phyloP scores from a whole-genome alignment of 305 asterid species.

The Fraxinus latifolia region DNA sequence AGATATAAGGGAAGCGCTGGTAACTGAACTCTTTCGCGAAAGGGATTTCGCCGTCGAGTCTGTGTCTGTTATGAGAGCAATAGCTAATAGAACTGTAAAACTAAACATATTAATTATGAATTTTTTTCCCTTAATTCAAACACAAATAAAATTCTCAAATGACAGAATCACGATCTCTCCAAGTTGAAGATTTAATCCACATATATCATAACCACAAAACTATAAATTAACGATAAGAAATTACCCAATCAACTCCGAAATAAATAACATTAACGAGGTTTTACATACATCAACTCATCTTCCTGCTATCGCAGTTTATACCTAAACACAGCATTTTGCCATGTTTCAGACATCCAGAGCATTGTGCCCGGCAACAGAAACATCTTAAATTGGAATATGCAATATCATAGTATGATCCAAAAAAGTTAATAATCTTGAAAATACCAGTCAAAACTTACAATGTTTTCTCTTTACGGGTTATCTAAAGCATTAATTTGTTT shows the following conservation, averaged over 20 bases:
- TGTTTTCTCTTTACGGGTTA: not conserved
- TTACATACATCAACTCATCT: not conserved
- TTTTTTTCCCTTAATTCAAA: not conserved
- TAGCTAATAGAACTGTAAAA: not conserved
- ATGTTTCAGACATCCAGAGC: not conserved
- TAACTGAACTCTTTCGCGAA: no score
- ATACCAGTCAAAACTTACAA: not conserved
- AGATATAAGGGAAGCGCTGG: no score
- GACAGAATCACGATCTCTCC: not conserved
- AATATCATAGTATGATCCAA: not conserved
- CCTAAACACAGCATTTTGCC: not conserved
- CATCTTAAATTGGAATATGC: not conserved
- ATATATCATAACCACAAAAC: not conserved
- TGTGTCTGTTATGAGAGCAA: no score
- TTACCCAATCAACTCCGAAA: not conserved
- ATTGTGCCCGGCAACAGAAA: not conserved
- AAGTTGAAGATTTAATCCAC: not conserved
- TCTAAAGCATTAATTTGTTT: not conserved
- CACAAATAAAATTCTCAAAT: not conserved
- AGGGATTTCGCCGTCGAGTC: no score
- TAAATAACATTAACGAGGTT: not conserved
- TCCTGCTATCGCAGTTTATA: not conserved
- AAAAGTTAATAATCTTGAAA: not conserved
- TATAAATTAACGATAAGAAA: not conserved
- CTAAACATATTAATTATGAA: no score